These are phyloP conservation scores for Astrocystis sublimbata DNA, from an alignment of 495 filamentous ascomycete species.

Conservation along the genomic window DNA sequence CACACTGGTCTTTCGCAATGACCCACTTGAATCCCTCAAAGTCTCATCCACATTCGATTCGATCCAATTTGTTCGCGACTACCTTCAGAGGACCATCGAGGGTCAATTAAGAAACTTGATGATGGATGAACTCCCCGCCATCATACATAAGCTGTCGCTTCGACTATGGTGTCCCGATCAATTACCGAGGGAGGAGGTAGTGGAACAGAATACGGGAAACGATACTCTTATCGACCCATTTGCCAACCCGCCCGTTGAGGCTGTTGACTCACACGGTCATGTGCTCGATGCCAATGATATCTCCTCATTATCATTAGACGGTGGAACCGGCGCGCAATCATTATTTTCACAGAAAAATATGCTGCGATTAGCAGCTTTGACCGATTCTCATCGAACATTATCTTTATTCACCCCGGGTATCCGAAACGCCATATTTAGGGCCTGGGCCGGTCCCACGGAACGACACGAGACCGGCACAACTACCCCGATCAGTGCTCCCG, in stretches of 20 bases:
- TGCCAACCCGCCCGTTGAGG: constrained; percentile 74
- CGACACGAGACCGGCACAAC: constrained; percentile 60
- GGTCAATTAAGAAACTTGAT: constrained; percentile 87
- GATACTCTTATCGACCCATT: constrained; percentile 70
- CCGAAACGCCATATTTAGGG: constrained; percentile 80
- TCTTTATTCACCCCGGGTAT: constrained; percentile 85
- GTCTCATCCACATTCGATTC: constrained; percentile 98
- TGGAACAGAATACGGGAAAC: constrained; percentile 49
- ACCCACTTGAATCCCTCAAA: constrained; percentile 95
- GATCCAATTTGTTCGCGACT: constrained; percentile 96
- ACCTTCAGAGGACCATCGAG: constrained; percentile 95
- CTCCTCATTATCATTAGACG: constrained; percentile 71
- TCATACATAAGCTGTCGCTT: constrained; percentile 90
- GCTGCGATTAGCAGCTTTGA: constrained; percentile 71
- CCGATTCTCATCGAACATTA: constrained; percentile 79
- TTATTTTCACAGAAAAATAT: constrained; percentile 92
- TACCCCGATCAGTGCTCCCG: constrained; percentile 54
- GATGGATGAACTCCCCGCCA: constrained; percentile 96
- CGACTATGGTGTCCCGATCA: constrained; percentile 89
- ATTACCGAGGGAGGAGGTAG: constrained; percentile 53
- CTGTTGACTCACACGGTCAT: constrained; percentile 74
- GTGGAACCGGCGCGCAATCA: constrained; percentile 72
- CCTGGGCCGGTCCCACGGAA: constrained; percentile 84
- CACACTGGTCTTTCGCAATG: constrained; percentile 95
- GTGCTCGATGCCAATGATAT: constrained; percentile 71